Conservation (phyloP, 495 filamentous ascomycete species). For the Podospora appendiculata region DNA sequence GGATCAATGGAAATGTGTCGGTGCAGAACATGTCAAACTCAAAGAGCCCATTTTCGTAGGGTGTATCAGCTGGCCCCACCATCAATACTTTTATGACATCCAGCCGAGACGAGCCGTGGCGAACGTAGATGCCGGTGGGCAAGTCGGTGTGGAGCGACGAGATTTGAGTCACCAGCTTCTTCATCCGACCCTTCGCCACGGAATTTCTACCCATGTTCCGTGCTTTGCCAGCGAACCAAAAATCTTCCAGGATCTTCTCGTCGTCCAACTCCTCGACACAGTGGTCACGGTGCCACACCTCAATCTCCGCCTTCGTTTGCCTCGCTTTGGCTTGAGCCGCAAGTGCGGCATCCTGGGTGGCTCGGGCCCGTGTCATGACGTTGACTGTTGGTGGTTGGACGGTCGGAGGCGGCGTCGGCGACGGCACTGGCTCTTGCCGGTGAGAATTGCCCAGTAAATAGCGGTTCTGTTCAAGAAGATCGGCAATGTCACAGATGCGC, state of each 20-base stretch:
- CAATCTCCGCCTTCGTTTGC: not conserved
- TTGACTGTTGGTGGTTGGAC: not conserved
- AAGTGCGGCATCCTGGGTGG: not conserved
- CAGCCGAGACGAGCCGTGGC: constrained; percentile 40
- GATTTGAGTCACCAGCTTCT: constrained; percentile 44
- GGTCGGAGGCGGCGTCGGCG: not conserved
- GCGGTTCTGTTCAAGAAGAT: not conserved
- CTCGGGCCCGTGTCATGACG: not conserved
- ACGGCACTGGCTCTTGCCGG: too few relatives aligned
- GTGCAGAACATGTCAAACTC: constrained; percentile 51
- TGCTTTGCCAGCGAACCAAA: constrained; percentile 13
- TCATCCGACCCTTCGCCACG: constrained; percentile 32
- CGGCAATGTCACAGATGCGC: not conserved
- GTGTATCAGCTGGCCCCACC: constrained; percentile 46
- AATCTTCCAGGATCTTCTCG: constrained; percentile 21
- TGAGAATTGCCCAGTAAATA: too few relatives aligned
- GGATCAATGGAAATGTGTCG: constrained; percentile 36
- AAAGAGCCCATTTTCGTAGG: constrained; percentile 55
- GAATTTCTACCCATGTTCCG: not conserved
- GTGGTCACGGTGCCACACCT: constrained; percentile 29
- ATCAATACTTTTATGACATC: constrained; percentile 55
- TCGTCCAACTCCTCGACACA: constrained; percentile 31
- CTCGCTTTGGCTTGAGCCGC: not conserved
- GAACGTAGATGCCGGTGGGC: constrained; percentile 52
- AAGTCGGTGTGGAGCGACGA: constrained; percentile 42